Evolutionary conservation across 805 yeast genomes (phyloP).

Genomic region (Ogataea wickerhamii): DNA sequence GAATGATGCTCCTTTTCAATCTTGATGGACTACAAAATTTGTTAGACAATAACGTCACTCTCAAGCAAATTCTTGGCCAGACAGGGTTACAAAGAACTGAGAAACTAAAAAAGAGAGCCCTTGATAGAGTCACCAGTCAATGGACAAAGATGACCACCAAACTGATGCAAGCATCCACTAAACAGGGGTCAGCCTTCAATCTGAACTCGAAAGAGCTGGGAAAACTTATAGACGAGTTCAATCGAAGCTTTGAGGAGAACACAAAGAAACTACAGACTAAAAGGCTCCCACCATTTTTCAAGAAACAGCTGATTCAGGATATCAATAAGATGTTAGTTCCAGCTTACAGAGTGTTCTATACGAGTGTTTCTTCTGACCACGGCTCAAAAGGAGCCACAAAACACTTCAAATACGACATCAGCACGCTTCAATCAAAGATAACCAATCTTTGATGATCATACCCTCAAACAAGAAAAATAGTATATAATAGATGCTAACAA

Average conservation of each 20-base stretch:
- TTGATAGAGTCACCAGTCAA: constrained; percentile 64
- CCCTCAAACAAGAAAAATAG: background rate
- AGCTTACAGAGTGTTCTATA: constrained; percentile 79
- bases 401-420: constrained; percentile 62
- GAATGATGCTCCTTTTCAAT: constrained; percentile 69
- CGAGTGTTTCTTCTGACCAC: constrained; percentile 66
- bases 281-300: constrained; percentile 38
- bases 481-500: background rate
- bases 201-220: constrained; percentile 80
- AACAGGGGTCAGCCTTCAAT: constrained; percentile 45
- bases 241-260: constrained; percentile 76
- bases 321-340: constrained; percentile 71
- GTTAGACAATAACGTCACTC: constrained; percentile 45
- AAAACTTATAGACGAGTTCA: constrained; percentile 56
- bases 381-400: constrained; percentile 68
- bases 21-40: constrained; percentile 72
- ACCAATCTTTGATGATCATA: constrained; percentile 26
- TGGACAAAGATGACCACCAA: constrained; percentile 81
- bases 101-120: constrained; percentile 66
- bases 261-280: constrained; percentile 59
- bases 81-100: constrained; percentile 62
- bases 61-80: constrained; percentile 52
- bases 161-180: constrained; percentile 76
- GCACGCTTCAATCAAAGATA: constrained; percentile 32
- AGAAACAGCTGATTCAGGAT: constrained; percentile 63